Percentiles rank a stretch among this genome's conserved stretches.
Evolutionary conservation across 2,329 filamentous ascomycete genomes (phyloP).

Genomic region (Colletotrichum brevisporum): DNA sequence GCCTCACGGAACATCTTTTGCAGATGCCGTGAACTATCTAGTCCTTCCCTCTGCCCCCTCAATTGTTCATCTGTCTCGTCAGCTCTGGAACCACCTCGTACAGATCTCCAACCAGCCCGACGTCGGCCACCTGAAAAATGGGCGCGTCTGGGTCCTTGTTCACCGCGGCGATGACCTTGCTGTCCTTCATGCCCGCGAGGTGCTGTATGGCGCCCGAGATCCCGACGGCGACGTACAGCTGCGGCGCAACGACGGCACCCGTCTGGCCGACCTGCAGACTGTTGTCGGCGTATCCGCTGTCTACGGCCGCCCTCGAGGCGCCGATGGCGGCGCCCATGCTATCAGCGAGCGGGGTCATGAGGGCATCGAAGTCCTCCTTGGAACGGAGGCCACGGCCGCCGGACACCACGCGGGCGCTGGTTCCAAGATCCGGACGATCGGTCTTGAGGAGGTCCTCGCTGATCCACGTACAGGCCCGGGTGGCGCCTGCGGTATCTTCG

Average conservation of each 20-base stretch:
- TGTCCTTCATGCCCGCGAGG: constrained; percentile 99
- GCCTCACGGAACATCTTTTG: too few species aligned
- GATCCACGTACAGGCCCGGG: too few species aligned
- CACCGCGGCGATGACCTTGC: constrained; percentile 98
- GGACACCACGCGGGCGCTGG: constrained; percentile 91
- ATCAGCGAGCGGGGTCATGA: constrained; percentile 94
- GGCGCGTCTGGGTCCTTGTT: constrained; percentile 98
- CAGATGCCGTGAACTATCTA: too few species aligned
- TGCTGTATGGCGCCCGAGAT: constrained; percentile 99
- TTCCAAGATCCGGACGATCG: constrained; percentile 92
- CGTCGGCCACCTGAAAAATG: constrained; percentile 98
- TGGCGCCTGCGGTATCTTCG: too few species aligned
- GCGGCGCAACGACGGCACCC: constrained; percentile 96
- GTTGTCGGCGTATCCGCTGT: constrained; percentile 98
- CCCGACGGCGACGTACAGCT: constrained; percentile 94
- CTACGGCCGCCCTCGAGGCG: constrained; percentile 93
- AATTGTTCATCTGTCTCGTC: constrained; percentile 96
- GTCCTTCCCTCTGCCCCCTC: too few species aligned
- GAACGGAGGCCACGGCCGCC: constrained; percentile 96
- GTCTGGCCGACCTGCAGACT: constrained; percentile 98
- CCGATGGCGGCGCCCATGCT: constrained; percentile 95
- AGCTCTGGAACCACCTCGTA: constrained; percentile 97
- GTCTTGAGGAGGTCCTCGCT: constrained; percentile 89
- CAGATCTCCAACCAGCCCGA: constrained; percentile 93
- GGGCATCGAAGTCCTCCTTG: constrained; percentile 94